Evolutionary conservation across 208 protist genomes (phyloP), one percentile per base, ranked within the genome.

Genomic region (Tritrichomonas foetus): DNA sequence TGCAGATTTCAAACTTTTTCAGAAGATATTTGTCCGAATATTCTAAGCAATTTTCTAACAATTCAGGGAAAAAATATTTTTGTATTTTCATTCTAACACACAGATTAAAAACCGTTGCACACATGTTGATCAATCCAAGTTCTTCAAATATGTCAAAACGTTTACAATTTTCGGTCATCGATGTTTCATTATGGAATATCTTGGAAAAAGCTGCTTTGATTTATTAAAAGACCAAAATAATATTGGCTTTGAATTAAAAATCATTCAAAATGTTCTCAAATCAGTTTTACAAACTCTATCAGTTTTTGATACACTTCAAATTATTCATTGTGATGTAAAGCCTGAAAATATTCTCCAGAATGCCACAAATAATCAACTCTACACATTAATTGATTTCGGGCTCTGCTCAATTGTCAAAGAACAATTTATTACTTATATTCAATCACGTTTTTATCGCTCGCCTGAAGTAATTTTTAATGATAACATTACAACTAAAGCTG

Each of bases 301-400:
- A 14, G 47, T 13, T 27, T 13, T 49, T 14, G 27, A 3, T 39
- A 14, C 25, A 2, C 33, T 57, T 39, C 14, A 47, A 47, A 11
- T 89, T 44, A 89, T 89, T 33, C 78, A 89, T 36, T 39, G 14
- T 14, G 78, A 89, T 89, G 14, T 55, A 41, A 89, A 89, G 47
- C 78, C 78, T 1, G 78, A 89, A 39, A 89, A 89, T 89, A 39
- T 89, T n/a, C 39, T 44, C 14, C 3, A n/a, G 25, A 27, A 20
- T 57, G 0, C 2, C 5, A 96, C 16, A 8, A 20, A 53, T 39
- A 89, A 89, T 9, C 0, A 9, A 22, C 11, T 2, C 0, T 98
- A 99, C 94, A 98, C 98, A 93, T 92, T 99, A 25, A 99, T 99
- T 93, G 99, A 99, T 95, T 99, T 99, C 96, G 99, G 99, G 50